Evolutionary conservation across 23 red algal genomes (phyloP).

Genomic region (Gracilaria domingensis): DNA sequence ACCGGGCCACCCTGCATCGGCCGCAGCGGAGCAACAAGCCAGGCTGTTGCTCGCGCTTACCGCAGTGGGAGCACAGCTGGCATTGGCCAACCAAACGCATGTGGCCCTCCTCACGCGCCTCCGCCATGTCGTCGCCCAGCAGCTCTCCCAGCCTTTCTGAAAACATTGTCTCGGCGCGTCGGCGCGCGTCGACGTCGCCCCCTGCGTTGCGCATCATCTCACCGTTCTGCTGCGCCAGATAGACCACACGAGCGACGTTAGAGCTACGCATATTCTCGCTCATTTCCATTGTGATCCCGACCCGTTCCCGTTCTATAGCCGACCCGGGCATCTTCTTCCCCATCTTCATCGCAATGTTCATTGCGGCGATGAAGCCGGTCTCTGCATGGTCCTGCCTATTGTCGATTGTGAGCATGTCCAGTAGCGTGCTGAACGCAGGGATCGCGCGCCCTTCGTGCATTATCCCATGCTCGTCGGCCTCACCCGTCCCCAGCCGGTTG

Average conservation of each 20-base stretch:
- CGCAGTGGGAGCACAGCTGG: background rate
- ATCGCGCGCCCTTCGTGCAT: background rate
- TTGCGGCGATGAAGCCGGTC: conserved; percentile 6
- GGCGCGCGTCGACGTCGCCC: background rate
- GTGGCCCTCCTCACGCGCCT: background rate
- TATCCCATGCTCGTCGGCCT: background rate
- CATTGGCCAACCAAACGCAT: background rate
- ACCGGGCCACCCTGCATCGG: background rate
- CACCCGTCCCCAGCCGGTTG: background rate
- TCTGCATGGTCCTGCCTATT: conserved; percentile 12
- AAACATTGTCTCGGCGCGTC: background rate
- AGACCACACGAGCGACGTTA: background rate
- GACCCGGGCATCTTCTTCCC: background rate
- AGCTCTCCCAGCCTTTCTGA: background rate
- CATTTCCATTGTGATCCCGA: background rate
- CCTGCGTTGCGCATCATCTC: background rate
- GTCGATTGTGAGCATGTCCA: background rate
- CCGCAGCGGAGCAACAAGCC: background rate
- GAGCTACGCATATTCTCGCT: background rate
- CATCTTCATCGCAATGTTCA: background rate
- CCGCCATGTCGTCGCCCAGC: background rate
- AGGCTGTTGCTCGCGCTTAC: background rate
- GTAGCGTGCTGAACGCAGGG: background rate
- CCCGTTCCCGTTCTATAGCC: background rate
- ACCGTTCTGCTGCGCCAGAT: background rate